These are phyloP conservation scores for Penicillium glabrum DNA, from an alignment of 2,329 filamentous ascomycete species.

Conservation along the genomic window DNA sequence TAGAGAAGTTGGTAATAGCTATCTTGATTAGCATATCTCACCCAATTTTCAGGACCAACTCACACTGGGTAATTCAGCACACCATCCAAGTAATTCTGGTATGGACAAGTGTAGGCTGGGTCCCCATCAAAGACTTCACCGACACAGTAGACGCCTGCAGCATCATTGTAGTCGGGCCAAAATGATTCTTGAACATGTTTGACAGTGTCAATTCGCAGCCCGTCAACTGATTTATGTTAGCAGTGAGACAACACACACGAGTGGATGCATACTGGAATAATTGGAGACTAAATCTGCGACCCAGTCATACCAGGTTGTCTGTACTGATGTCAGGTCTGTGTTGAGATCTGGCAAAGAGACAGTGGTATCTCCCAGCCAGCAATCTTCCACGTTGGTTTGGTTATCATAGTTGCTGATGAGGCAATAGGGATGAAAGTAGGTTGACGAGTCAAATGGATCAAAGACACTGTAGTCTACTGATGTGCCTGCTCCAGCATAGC, in stretches of 20 bases:
- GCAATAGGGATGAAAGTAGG: constrained; percentile 64
- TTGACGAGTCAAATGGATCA: constrained; percentile 55
- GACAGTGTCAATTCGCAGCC: constrained; percentile 53
- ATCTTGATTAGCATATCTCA: constrained; percentile 15
- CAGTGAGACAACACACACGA: neutral
- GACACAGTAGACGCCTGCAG: constrained; percentile 48
- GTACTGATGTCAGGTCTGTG: constrained; percentile 54
- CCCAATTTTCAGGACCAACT: neutral
- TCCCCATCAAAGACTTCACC: constrained; percentile 50
- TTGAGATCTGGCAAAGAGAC: constrained; percentile 63
- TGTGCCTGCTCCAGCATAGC: constrained; percentile 47
- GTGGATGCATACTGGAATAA: constrained; percentile 56
- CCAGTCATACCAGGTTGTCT: constrained; percentile 58
- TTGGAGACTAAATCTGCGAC: constrained; percentile 57
- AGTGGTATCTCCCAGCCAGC: constrained; percentile 56
- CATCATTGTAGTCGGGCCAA: constrained; percentile 42
- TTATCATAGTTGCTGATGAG: constrained; percentile 53
- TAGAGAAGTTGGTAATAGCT: constrained; percentile 40
- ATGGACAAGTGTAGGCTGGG: constrained; percentile 41
- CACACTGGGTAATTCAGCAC: constrained; percentile 51
- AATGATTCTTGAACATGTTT: constrained; percentile 51
- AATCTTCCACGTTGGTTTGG: constrained; percentile 46
- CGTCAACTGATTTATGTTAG: constrained; percentile 42
- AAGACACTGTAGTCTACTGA: constrained; percentile 56
- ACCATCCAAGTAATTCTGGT: constrained; percentile 48